phyloP scores from a whole-genome alignment of 306 rosid species.

The Trifolium repens region DNA sequence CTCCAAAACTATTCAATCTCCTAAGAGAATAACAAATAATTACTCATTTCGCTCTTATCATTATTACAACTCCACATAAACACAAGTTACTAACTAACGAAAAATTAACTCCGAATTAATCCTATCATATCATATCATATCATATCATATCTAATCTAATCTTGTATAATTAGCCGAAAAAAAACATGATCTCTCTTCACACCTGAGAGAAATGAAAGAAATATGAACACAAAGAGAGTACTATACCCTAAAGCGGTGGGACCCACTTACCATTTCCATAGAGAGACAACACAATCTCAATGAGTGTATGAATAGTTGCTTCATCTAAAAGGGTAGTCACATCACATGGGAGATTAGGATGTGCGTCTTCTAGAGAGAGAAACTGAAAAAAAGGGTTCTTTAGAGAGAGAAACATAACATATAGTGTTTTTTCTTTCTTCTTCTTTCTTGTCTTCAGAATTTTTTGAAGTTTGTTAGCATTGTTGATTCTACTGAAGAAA shows the following conservation, averaged over 20 bases:
- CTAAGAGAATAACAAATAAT: no score
- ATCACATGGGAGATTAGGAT: slow-evolving; percentile 7
- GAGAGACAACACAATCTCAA: background rate
- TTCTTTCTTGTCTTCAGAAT: slow-evolving; percentile 28
- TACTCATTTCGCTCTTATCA: no score
- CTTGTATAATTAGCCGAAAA: background rate
- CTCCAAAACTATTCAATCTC: no score
- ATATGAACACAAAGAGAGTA: background rate
- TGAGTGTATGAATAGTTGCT: background rate
- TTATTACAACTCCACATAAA: no score
- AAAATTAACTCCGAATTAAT: no score
- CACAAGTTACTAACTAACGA: no score
- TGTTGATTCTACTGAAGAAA: slow-evolving; percentile 9
- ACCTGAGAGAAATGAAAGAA: background rate
- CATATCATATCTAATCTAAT: no score
- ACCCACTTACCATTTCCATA: background rate
- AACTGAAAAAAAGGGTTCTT: background rate
- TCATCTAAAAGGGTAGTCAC: slow-evolving; percentile 17
- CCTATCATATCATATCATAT: no score
- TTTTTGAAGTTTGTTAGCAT: slow-evolving; percentile 46
- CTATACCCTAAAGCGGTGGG: background rate
- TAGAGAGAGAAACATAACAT: slow-evolving; percentile 19
- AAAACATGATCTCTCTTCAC: background rate
- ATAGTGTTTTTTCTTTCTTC: background rate
- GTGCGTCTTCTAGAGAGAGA: slow-evolving; percentile 11